These are phyloP conservation scores for cucumber (Cucumis sativus) DNA, from an alignment of 306 rosid species.

Conservation along the genomic window Cucumber_9930_V3 NC_026656.2:18650501-18651000, in stretches of 20 bases:
- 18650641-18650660: conserved; percentile 62
- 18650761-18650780: conserved; percentile 81
- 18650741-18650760: background rate
- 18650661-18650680: too few relatives aligned
- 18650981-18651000: conserved; percentile 53
- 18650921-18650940: background rate
- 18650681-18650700: too few relatives aligned
- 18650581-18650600: conserved; percentile 94
- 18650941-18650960: conserved; percentile 17
- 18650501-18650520: conserved; percentile 48
- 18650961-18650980: conserved; percentile 34
- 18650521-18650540: conserved; percentile 50
- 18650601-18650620: conserved; percentile 89
- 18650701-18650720: too few relatives aligned
- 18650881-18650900: background rate
- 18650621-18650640: conserved; percentile 88
- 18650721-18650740: too few relatives aligned
- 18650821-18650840: conserved; percentile 96
- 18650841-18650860: conserved; percentile 51
- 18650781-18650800: conserved; percentile 88
- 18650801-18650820: conserved; percentile 93
- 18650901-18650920: background rate
- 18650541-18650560: conserved; percentile 23
- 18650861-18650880: background rate
- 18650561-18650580: conserved; percentile 71